Evolutionary conservation across 2,329 filamentous ascomycete species (phyloP).

Genomic region (Corynespora cassiicola): DNA sequence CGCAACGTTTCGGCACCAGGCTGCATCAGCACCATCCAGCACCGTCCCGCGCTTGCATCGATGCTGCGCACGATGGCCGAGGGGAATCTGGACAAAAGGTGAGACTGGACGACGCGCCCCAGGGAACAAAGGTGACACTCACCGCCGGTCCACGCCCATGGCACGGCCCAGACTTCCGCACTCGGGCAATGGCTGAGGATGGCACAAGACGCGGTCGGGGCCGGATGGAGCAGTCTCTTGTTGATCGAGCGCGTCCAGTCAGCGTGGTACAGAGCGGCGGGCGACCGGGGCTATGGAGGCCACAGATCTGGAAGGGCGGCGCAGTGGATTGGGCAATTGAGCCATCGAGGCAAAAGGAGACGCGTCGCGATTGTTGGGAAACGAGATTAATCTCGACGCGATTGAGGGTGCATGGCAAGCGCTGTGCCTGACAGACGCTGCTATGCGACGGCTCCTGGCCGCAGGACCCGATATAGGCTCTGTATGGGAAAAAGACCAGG

Average conservation of each 20-base stretch:
- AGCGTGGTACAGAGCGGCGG: slow-evolving; percentile 17
- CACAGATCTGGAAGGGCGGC: slow-evolving; percentile 1
- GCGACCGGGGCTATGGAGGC: slow-evolving; percentile 5
- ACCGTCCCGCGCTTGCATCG: too few relatives aligned
- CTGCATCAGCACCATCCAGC: too few relatives aligned
- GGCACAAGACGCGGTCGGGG: slow-evolving; percentile 4
- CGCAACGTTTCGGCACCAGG: not conserved
- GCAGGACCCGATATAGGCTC: too few relatives aligned
- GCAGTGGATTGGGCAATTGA: too few relatives aligned
- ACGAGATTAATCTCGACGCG: slow-evolving; percentile 1
- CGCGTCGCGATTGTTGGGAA: slow-evolving; percentile 1
- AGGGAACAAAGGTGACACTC: slow-evolving; percentile 9
- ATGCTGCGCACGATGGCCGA: too few relatives aligned
- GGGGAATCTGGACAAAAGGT: too few relatives aligned
- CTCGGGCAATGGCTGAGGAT: slow-evolving; percentile 9
- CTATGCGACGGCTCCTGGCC: too few relatives aligned
- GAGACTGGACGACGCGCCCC: too few relatives aligned
- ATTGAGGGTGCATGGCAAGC: slow-evolving; percentile 1
- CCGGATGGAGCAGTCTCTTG: slow-evolving; percentile 8
- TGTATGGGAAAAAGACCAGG: too few relatives aligned
- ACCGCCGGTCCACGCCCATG: slow-evolving; percentile 6
- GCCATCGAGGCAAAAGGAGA: not conserved
- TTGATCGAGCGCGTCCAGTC: slow-evolving; percentile 14
- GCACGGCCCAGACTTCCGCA: slow-evolving; percentile 4
- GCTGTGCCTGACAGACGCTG: slow-evolving; percentile 7